Base-by-base conservation (phyloP, 805 yeast genomes). In the Monosporozyma unispora region DNA sequence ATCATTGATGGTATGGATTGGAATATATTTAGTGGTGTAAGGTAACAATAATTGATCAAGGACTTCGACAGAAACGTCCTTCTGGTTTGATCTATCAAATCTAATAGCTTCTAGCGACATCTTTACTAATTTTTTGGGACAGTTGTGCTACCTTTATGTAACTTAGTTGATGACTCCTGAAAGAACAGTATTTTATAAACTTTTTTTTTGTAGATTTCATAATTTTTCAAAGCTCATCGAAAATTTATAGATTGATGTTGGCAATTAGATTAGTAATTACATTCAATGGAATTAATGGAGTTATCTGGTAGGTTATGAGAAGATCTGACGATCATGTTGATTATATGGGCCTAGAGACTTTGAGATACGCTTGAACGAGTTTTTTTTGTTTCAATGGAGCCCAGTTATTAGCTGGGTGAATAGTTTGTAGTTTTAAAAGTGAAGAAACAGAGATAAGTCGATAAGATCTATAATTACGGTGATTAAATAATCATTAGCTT, bases 1-100 rank as follows among this genome's bases (percentile, higher is more conserved):
- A 63, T 84, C 89, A 44, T 82, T 82, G 46, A 87, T 80, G 16
- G 79, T 70, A 37, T 70, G 55, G 50, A 91, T 77, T 1, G 73
- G 63, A 19, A 90, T 70, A 65, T 87, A 91, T 45, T 71, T 74
- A 0, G 95, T 79, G 47, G 82, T 75, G 56, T 87, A 88, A 0
- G 99, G 99, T 35, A 91, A 76, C 31, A 79, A 65, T 14, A 89
- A 74, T 66, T 91, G 99, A 65, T 93, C 95, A 52, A 91, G 70
- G 28, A 90, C 80, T 18, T 73, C 67, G 22, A 93, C 75, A 2
- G 70, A 62, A 16, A 70, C 66, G 3, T 62, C 54, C 3, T 67
- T 62, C 7, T 58, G 58, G 14, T 55, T 45, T 6, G 48, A 40
- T 48, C 73, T 69, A 58, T 79, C 78, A 56, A 84, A 87, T 56